A percentile compares a stretch with the other conserved stretches of the same genome.
Evolutionary conservation across 1,139 yeast genomes (phyloP).

Genomic region (Meyerozyma elateridarum): DNA sequence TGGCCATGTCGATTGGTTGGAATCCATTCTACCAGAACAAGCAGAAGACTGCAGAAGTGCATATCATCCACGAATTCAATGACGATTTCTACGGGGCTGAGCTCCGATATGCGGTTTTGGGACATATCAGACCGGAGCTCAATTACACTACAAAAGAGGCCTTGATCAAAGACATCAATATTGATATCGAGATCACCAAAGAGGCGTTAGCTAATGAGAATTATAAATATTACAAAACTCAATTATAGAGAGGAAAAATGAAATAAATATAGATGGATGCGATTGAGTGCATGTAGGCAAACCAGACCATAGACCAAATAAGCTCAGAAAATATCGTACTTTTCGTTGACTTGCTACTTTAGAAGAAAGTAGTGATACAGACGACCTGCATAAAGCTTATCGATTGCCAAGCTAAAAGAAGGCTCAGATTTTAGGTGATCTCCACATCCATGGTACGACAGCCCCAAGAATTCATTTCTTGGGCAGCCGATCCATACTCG

Average conservation of each 20-base stretch:
- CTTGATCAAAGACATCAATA: conserved; percentile 75
- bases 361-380: no score
- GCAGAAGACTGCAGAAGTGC: conserved; percentile 79
- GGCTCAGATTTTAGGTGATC: no score
- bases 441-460: no score
- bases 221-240: conserved; percentile 12
- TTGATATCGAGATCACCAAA: conserved; percentile 69
- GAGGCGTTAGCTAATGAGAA: conserved; percentile 33
- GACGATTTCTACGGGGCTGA: conserved; percentile 78
- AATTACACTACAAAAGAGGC: conserved; percentile 86
- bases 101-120: conserved; percentile 66
- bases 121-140: conserved; percentile 88
- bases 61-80: conserved; percentile 70
- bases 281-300: no score
- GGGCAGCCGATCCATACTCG: background rate
- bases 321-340: no score
- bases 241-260: background rate
- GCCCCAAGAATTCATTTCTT: background rate
- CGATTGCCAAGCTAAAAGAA: background rate
- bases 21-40: conserved; percentile 87
- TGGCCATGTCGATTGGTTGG: conserved; percentile 96
- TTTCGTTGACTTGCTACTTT: no score
- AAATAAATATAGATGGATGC: background rate
- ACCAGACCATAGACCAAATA: no score
- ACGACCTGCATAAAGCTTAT: conserved; percentile 1